Conservation (phyloP, 106 monocot genomes). For the Gastrodia elata region DNA sequence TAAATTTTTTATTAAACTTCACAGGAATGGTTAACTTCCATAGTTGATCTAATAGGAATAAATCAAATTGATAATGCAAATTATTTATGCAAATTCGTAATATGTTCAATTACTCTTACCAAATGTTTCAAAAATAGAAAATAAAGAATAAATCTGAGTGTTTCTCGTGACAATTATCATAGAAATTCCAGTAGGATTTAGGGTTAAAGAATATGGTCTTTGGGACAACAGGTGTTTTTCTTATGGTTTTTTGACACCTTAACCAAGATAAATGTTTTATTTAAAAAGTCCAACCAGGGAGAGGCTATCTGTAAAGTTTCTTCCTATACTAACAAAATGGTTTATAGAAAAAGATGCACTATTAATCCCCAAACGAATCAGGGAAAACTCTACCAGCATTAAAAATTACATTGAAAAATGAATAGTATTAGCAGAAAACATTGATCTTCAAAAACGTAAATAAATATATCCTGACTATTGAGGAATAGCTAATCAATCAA, state of each 20-base stretch:
- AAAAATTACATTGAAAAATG: background rate
- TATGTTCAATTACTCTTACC: too few relatives aligned
- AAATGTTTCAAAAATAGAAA: too few relatives aligned
- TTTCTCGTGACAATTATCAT: background rate
- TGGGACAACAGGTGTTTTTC: background rate
- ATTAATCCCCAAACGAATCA: too few relatives aligned
- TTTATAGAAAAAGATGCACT: background rate
- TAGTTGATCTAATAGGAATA: too few relatives aligned
- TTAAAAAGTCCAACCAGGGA: background rate
- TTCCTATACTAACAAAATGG: background rate
- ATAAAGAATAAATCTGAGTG: too few relatives aligned
- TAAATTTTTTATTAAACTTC: too few relatives aligned
- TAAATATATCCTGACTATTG: background rate
- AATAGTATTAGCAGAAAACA: background rate
- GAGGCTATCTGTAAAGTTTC: background rate
- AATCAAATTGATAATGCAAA: too few relatives aligned
- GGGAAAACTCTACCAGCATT: background rate
- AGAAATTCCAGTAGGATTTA: background rate
- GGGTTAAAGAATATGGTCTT: background rate
- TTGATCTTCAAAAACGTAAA: background rate
- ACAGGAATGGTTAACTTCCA: too few relatives aligned
- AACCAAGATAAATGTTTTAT: background rate
- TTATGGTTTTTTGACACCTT: too few relatives aligned
- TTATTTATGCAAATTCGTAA: too few relatives aligned
- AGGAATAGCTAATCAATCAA: constrained; percentile 1